A percentile compares a stretch with the other conserved stretches of the same genome.
phyloP scores from a whole-genome alignment of 2,329 filamentous ascomycete species.

The Trichoderma gracile region DNA sequence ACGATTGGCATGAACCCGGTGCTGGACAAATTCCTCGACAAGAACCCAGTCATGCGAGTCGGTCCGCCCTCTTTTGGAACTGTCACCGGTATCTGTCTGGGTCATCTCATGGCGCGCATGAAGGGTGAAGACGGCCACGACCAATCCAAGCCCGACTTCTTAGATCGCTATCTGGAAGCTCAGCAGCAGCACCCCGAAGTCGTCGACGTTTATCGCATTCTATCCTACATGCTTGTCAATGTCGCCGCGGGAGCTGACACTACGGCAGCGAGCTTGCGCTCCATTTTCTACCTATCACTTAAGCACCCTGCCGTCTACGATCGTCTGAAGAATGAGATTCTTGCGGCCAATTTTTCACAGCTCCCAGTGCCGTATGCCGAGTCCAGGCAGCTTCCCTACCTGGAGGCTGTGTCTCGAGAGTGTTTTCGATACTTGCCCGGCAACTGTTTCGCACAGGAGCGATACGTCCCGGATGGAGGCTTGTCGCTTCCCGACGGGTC shows the following conservation, averaged over 20 bases:
- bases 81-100: constrained; percentile 34
- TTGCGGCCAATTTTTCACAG: constrained; percentile 18
- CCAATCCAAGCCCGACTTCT: constrained; percentile 37
- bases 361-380: not conserved
- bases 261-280: constrained; percentile 32
- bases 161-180: constrained; percentile 46
- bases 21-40: constrained; percentile 42
- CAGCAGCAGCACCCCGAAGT: constrained; percentile 38
- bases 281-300: constrained; percentile 31
- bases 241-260: constrained; percentile 34
- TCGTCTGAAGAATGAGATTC: constrained; percentile 28
- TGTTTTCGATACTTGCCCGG: constrained; percentile 48
- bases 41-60: constrained; percentile 42
- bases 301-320: constrained; percentile 29
- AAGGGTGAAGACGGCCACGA: constrained; percentile 36
- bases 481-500: constrained; percentile 37
- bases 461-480: constrained; percentile 45
- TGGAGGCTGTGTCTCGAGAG: constrained; percentile 49
- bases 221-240: constrained; percentile 41
- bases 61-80: constrained; percentile 38
- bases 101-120: constrained; percentile 35
- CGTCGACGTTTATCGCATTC: constrained; percentile 36
- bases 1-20: constrained; percentile 36
- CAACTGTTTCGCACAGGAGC: constrained; percentile 47
- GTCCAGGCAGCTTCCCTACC: constrained; percentile 26